Conservation (phyloP, 2,329 filamentous ascomycete genomes). For the Alternaria gaisen region DNA sequence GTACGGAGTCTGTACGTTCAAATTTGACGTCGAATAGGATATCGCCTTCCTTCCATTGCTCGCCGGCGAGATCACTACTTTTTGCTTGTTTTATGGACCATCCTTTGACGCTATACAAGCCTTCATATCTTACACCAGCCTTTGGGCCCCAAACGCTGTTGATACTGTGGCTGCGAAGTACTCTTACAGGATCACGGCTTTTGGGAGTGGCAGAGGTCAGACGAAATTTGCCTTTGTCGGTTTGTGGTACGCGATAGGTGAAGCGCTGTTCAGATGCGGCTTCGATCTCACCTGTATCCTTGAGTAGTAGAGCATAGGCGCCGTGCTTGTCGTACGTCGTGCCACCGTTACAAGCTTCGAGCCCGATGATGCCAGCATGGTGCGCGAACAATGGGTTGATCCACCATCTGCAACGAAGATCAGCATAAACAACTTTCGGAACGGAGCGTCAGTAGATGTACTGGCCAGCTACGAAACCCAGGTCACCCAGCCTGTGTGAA, state of each 20-base stretch:
- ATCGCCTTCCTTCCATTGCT: conserved; percentile 33
- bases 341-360: conserved; percentile 52
- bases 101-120: conserved; percentile 51
- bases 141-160: conserved; percentile 57
- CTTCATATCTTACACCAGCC: conserved; percentile 59
- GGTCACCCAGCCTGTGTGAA: conserved; percentile 49
- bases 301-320: conserved; percentile 58
- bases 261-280: conserved; percentile 47
- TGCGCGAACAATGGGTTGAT: conserved; percentile 59
- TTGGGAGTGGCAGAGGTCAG: conserved; percentile 54
- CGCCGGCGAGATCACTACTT: conserved; percentile 19
- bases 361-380: conserved; percentile 59
- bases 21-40: conserved; percentile 53
- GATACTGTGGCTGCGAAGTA: conserved; percentile 56
- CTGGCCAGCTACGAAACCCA: conserved; percentile 59
- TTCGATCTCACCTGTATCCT: conserved; percentile 51
- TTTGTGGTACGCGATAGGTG: conserved; percentile 51
- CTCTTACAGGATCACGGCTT: conserved; percentile 54
- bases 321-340: conserved; percentile 54
- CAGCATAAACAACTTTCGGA: background rate
- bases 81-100: conserved; percentile 52
- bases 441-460: conserved; percentile 35
- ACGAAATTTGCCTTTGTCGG: conserved; percentile 56
- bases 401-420: conserved; percentile 58
- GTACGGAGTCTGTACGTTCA: conserved; percentile 45